These are phyloP conservation scores for Dryas alaskensis DNA, from an alignment of 306 rosid genomes.

Conservation along the genomic window DNA sequence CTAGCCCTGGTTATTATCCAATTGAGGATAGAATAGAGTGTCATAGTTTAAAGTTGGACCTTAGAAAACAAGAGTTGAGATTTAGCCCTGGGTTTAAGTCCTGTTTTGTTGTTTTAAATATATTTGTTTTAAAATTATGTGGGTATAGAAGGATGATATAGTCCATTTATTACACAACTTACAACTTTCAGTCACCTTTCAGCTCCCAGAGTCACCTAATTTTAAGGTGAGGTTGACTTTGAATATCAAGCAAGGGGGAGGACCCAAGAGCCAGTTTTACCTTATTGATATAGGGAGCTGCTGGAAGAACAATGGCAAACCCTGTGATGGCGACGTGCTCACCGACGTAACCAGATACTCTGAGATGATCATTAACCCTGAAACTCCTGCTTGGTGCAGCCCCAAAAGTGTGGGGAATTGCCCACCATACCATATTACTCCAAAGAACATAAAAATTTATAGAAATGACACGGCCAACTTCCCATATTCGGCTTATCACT, in stretches of 20 bases:
- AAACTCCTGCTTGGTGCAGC: slow-evolving; percentile 58
- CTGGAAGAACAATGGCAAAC: slow-evolving; percentile 64
- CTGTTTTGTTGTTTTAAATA: not conserved
- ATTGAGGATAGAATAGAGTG: not conserved
- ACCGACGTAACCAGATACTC: slow-evolving; percentile 64
- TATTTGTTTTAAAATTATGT: not conserved
- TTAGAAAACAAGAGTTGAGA: not conserved
- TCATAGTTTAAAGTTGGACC: not conserved
- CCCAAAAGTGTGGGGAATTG: slow-evolving; percentile 44
- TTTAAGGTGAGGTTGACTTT: slow-evolving; percentile 51
- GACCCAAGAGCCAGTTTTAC: slow-evolving; percentile 69
- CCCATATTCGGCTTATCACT: slow-evolving; percentile 72
- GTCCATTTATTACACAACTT: not conserved
- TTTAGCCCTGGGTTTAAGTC: not conserved
- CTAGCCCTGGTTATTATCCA: not conserved
- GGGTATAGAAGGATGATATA: not conserved
- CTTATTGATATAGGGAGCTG: slow-evolving; percentile 62
- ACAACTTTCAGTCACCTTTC: slow-evolving; percentile 19
- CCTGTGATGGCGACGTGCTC: slow-evolving; percentile 46
- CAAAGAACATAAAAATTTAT: slow-evolving; percentile 49
- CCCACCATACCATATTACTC: slow-evolving; percentile 76
- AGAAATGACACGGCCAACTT: slow-evolving; percentile 69
- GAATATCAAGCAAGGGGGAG: slow-evolving; percentile 57
- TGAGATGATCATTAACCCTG: slow-evolving; percentile 65
- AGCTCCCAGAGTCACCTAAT: slow-evolving; percentile 64